These are phyloP conservation scores for Golubevia sp. DNA, from an alignment of 1,284 basidiomycete genomes.

Conservation along the genomic window DNA sequence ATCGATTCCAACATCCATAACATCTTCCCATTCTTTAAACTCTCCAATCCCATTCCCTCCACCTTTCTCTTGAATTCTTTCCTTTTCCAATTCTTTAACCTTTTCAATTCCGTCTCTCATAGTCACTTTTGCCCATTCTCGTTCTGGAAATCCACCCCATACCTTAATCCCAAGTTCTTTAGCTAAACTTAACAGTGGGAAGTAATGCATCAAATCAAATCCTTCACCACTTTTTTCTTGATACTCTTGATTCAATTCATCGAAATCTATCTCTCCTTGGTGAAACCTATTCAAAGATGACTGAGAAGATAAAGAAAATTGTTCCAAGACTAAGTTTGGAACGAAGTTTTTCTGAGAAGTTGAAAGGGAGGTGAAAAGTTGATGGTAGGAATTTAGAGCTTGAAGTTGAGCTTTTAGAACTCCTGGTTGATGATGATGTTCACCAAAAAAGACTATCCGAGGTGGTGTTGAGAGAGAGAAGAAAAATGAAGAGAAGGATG, in stretches of 20 bases:
- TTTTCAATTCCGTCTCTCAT: conserved; percentile 24
- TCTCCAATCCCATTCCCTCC: conserved; percentile 4
- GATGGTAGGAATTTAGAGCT: conserved; percentile 6
- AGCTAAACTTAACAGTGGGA: conserved; percentile 38
- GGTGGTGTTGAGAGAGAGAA: background rate
- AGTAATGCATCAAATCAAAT: conserved; percentile 35
- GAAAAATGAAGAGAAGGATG: too few relatives aligned
- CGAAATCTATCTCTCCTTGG: conserved; percentile 6
- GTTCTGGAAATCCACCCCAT: conserved; percentile 42
- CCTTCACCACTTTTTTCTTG: conserved; percentile 21
- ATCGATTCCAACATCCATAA: conserved; percentile 22
- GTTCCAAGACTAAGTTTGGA: conserved; percentile 38
- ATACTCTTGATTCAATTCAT: conserved; percentile 18
- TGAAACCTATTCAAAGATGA: conserved; percentile 26
- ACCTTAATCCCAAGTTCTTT: conserved; percentile 30
- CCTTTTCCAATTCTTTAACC: conserved; percentile 17
- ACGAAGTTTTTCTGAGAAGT: conserved; percentile 6
- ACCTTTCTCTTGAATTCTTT: conserved; percentile 1
- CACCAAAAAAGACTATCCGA: conserved; percentile 35
- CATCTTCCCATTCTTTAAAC: conserved; percentile 23
- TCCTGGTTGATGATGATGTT: conserved; percentile 44
- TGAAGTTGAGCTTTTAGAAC: conserved; percentile 40
- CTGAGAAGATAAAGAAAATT: conserved; percentile 37
- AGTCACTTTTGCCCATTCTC: conserved; percentile 31
- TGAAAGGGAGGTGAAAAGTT: background rate